Conservation (phyloP, 2,329 filamentous ascomycete genomes). For the Colletotrichum viniferum region DNA sequence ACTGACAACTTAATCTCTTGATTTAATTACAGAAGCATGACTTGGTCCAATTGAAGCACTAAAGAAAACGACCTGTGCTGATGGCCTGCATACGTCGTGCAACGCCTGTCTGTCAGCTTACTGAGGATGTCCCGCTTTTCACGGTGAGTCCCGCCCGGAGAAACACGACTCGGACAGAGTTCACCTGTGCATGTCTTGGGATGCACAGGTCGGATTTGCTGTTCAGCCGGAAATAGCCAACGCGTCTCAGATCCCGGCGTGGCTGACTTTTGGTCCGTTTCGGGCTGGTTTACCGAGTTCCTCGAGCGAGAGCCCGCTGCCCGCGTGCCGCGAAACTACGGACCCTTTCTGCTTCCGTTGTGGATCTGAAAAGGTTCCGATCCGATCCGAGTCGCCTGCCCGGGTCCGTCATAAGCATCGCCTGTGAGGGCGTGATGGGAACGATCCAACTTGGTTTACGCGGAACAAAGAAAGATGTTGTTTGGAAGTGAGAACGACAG, state of each 20-base stretch:
- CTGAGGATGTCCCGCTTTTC: not conserved
- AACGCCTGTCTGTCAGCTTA: not conserved
- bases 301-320: not conserved
- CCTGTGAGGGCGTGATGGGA: not conserved
- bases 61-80: not conserved
- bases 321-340: not conserved
- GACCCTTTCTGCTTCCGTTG: not conserved
- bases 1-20: fast-evolving
- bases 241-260: not conserved
- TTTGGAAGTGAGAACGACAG: no score
- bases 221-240: not conserved
- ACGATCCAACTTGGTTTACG: no score
- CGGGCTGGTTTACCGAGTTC: not conserved
- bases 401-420: not conserved
- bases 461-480: no score
- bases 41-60: not conserved
- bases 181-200: not conserved
- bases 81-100: not conserved
- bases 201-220: not conserved
- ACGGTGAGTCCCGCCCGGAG: not conserved
- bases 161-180: not conserved
- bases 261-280: not conserved
- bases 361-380: not conserved
- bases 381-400: not conserved
- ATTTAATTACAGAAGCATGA: not conserved